Evolutionary conservation across 108 stramenopile species (phyloP), one percentile per base, ranked within the genome.

Genomic region (Ochromonas danica): DNA sequence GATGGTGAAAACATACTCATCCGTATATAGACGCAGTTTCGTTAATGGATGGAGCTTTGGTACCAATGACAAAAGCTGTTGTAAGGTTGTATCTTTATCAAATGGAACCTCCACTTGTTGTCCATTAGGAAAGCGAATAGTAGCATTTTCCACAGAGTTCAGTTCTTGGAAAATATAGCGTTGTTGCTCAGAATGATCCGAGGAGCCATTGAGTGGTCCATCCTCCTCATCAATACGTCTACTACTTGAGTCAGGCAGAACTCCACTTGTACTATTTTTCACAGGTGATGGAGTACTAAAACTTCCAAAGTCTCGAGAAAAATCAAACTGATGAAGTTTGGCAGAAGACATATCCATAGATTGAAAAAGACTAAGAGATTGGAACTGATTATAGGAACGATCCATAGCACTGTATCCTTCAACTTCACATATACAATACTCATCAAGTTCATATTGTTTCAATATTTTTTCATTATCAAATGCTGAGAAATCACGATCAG

Each of bases 401-500:
- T n/a, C n/a, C n/a, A n/a, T n/a, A n/a, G n/a, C n/a, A n/a, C n/a
- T n/a, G n/a, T n/a, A 10, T 31, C 1, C 77, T 60, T 60, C 77
- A 27, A 82, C 33, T 62, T 82, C 81, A 22, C 51, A 35, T 14
- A 60, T 43, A 28, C 39, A 36, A 1, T 41, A 61, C 1, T 74
- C 81, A 28, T 33, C 61, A 31, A 74, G 36, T 67, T 22, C 61
- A 22, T n/a, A 41, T 35, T 62, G 14, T 17, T 38, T 38, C 70
- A 85, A 81, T 10, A 30, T 22, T 28, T 43, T 36, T 2, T 25
- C 36, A 1, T 39, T 1, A 28, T 77, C 81, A 30, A 81, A 40
- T 1, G 84, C 84, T 70, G 84, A 80, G 10, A 85, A 82, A 70
- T 85, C 84, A 17, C 41, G 0, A 63, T 85, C 84, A 0, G 81